Evolutionary conservation across 345 rosid species (phyloP), one percentile per base, ranked within the genome.

Genomic region (Hypericum androsaemum): DNA sequence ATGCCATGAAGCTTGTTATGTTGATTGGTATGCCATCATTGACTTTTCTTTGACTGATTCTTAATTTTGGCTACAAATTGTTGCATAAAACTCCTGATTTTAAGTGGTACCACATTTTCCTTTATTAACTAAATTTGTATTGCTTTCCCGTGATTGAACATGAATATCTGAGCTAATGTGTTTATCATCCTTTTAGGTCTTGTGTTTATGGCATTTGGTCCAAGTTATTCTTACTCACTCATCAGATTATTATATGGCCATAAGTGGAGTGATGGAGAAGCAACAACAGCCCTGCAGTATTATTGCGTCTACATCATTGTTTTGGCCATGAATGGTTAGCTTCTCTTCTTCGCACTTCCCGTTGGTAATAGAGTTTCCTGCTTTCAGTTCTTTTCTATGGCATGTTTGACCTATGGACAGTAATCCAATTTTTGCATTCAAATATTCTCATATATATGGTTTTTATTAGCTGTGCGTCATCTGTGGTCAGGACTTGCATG

Each of bases 231-330:
- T 7, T 92, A 88, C 81, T 83, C 95, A 45, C 77, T 88, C 64
- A 73, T 92, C 65, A 77, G 98, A 75, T 53, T 92, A 63, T 61
- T 92, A 69, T 88, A 80, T 69, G 97, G 97, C 41, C 73, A 58
- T 54, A 88, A 81, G 77, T 92, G 98, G 98, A 92, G 97, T 43
- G 97, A 85, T 52, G 97, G 98, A 58, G 98, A 92, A 75, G 95
- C 90, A 37, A 74, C 95, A 32, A 38, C 64, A 2, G 95, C 87
- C 41, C 88, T 88, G 37, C 82, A 70, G 50, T 92, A 80, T 67
- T 92, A 88, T 62, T 92, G 90, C 71, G n/a, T 85, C 52, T 88
- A 88, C 64, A 71, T 92, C 67, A 74, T 83, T 65, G 74, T 81
- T 61, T 71, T 86, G 71, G 95, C 95, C 47, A 73, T 80, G 82